A percentile compares a stretch with the other conserved stretches of the same genome.
Conservation (phyloP, 169 alveolate genomes). For the Perkinsus chesapeaki region DNA sequence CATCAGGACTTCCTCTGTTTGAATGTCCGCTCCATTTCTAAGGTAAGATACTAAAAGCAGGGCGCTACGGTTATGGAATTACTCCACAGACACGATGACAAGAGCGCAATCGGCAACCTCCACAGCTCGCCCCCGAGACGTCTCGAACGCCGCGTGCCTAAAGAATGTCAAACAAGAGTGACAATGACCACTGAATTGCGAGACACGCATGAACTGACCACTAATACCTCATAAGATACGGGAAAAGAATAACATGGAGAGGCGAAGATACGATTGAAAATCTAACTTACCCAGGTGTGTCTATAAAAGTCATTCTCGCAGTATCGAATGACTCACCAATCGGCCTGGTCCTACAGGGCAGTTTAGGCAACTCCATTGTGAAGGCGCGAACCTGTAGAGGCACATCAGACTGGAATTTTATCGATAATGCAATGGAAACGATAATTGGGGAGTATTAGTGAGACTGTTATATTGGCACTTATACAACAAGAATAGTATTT, state of each 20-base stretch:
- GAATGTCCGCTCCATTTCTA: slow-evolving; percentile 38
- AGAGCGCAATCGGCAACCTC: slow-evolving; percentile 50
- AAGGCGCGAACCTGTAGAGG: not conserved
- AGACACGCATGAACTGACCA: no score
- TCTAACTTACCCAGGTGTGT: slow-evolving; percentile 51
- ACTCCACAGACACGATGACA: slow-evolving; percentile 50
- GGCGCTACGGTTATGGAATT: slow-evolving; percentile 12
- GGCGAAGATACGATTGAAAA: not conserved
- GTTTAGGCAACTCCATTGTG: not conserved
- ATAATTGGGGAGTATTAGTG: no score
- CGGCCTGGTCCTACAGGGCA: not conserved
- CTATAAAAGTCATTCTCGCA: slow-evolving; percentile 39
- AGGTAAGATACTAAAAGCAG: not conserved
- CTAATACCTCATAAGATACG: no score
- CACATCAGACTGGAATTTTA: no score
- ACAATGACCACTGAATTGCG: no score
- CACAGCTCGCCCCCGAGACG: slow-evolving; percentile 56
- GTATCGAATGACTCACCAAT: not conserved
- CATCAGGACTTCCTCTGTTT: slow-evolving; percentile 55
- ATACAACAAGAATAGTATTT: no score
- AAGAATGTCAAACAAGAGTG: not conserved
- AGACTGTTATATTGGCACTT: no score
- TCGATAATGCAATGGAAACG: no score
- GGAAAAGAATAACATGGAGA: not conserved
- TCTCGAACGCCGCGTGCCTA: slow-evolving; percentile 47